These are phyloP conservation scores for Sugiyamaella grinbergsii DNA, from an alignment of 1,139 yeast genomes.

Conservation along the genomic window DNA sequence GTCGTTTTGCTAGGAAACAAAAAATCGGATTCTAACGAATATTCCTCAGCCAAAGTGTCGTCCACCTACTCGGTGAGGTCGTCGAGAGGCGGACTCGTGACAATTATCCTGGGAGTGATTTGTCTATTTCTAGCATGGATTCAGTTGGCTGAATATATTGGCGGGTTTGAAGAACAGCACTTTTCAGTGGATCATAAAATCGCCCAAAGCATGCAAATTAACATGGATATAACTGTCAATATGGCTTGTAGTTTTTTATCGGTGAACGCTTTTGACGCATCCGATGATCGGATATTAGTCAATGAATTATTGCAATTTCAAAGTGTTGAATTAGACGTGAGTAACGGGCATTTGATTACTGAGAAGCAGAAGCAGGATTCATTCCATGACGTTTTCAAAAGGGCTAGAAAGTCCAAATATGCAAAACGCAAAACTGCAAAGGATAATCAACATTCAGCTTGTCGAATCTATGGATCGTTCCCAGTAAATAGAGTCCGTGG, in stretches of 20 bases:
- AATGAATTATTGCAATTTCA: conserved; percentile 63
- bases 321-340: conserved; percentile 24
- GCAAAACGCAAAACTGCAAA: conserved; percentile 42
- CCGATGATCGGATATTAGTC: conserved; percentile 77
- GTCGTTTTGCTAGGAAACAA: background rate
- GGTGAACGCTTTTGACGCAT: conserved; percentile 74
- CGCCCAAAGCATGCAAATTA: conserved; percentile 62
- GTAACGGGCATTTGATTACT: conserved; percentile 23
- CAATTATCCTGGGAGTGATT: conserved; percentile 61
- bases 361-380: conserved; percentile 26
- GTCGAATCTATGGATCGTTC: conserved; percentile 84
- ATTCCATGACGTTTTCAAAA: conserved; percentile 32
- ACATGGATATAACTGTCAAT: conserved; percentile 76
- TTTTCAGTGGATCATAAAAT: conserved; percentile 66
- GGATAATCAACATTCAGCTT: conserved; percentile 62
- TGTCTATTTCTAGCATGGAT: conserved; percentile 75
- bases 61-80: conserved; percentile 75
- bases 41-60: conserved; percentile 65
- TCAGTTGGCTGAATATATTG: conserved; percentile 83
- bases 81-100: conserved; percentile 74
- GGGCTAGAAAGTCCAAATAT: conserved; percentile 51
- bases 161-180: conserved; percentile 79
- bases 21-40: conserved; percentile 24
- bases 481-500: conserved; percentile 89
- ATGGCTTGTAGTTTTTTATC: conserved; percentile 81